Evolutionary conservation across 768 basidiomycete species (phyloP).

Genomic region (Hericium erinaceus): DNA sequence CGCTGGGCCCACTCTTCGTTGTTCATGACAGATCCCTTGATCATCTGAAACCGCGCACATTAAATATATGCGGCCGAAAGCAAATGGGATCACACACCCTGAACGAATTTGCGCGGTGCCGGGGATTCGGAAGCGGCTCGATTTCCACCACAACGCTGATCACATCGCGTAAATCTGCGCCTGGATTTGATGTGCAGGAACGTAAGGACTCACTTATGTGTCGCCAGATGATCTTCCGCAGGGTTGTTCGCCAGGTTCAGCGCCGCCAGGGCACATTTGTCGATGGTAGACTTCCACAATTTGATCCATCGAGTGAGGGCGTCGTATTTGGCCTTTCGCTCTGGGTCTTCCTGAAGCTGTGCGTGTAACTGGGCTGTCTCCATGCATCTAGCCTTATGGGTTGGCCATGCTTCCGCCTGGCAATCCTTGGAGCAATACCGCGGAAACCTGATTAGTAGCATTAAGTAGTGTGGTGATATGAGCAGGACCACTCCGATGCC

Average conservation of each 20-base stretch:
- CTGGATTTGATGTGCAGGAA: background rate
- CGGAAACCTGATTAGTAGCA: background rate
- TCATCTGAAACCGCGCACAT: too few relatives aligned
- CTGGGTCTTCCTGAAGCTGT: background rate
- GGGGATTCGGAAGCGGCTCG: background rate
- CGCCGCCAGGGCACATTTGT: background rate
- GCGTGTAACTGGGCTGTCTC: background rate
- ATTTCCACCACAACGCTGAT: background rate
- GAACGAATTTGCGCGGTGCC: background rate
- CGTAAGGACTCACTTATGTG: background rate
- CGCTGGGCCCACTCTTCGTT: background rate
- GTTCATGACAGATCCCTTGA: background rate
- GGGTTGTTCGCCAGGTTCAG: background rate
- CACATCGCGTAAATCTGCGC: background rate
- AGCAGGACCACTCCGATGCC: background rate
- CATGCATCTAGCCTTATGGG: background rate
- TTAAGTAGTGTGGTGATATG: too few relatives aligned
- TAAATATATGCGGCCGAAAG: too few relatives aligned
- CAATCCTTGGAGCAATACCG: slow-evolving; percentile 1
- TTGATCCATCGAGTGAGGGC: background rate
- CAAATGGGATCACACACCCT: background rate
- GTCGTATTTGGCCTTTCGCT: background rate
- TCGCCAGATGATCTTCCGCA: background rate
- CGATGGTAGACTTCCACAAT: background rate
- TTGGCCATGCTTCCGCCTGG: background rate